Base-by-base conservation (phyloP, 1,284 basidiomycete species). In the Cutaneotrichosporon cyanovorans region DNA sequence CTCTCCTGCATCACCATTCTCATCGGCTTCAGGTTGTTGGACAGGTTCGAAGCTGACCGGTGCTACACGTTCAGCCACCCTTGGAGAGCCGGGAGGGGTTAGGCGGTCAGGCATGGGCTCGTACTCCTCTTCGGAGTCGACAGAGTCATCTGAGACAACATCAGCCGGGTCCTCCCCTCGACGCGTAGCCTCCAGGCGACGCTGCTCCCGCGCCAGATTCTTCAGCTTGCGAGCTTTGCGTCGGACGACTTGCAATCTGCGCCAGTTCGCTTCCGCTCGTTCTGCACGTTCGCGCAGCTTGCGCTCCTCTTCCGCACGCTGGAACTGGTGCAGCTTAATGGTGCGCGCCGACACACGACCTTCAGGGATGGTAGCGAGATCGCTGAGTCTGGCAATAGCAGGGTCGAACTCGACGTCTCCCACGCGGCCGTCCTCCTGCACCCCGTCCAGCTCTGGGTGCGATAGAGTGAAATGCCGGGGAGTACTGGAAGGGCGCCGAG, bases 71-170 rank as follows among this genome's bases (percentile, higher is more conserved):
- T 51, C 49, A 1, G 30, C 37, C 16, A 7, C 32, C 12, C 56
- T 51, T 2, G 57, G 58, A 14, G 60, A 59, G 21, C 53, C 53
- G 6, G 58, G 60, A n/a, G 65, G 65, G 14, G 65, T 68, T 34
- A 66, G 51, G 30, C 64, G 53, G 19, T 69, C 64, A 8, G 67
- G 67, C 14, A 48, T 40, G 5, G 55, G 18, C 28, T 63, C 63
- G 47, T 51, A 67, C 30, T 68, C 66, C 34, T 62, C 60, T 16
- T 65, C 65, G 2, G 64, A 64, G 41, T 69, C 60, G 8, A 51
- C 47, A 38, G 63, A 62, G 45, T 68, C 66, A 15, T 46, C 55
- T 14, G 59, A 62, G 14, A 67, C 55, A n/a, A 51, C 52, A 14
- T 51, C 59, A 9, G 53, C 51, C 11, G 46, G 45, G 34, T 62